Percentiles rank a stretch among this genome's conserved stretches.
Conservation (phyloP, 345 rosid genomes). For the Bruguiera gymnorhiza region DNA sequence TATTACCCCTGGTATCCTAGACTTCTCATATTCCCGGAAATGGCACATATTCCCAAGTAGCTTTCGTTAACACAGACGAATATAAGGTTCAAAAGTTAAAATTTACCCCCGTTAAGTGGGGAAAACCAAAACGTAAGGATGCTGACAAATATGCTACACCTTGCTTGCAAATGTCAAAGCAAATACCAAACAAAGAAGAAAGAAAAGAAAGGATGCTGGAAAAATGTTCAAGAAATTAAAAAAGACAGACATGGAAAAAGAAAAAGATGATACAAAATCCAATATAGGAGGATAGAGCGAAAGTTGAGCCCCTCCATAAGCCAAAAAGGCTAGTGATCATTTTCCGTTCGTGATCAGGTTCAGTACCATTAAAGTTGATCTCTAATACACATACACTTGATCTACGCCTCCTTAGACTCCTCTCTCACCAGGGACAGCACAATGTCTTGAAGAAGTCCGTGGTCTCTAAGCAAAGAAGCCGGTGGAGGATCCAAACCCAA, state of each 20-base stretch:
- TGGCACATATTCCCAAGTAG: too few relatives aligned
- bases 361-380: conserved; percentile 11
- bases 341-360: neutral
- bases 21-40: too few relatives aligned
- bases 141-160: conserved; percentile 4
- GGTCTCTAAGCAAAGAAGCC: conserved; percentile 46
- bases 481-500: conserved; percentile 16
- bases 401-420: conserved; percentile 36
- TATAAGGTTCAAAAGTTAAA: too few relatives aligned
- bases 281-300: conserved; percentile 20
- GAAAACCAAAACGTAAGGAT: neutral
- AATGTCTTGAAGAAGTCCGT: conserved; percentile 92
- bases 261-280: neutral
- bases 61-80: too few relatives aligned
- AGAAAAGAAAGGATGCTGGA: neutral
- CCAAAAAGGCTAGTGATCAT: conserved; percentile 18
- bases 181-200: neutral
- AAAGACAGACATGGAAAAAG: neutral
- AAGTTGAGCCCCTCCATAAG: conserved; percentile 14
- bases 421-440: conserved; percentile 69
- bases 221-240: conserved; percentile 1
- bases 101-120: too few relatives aligned
- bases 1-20: too few relatives aligned
- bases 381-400: neutral
- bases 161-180: neutral